Percentiles rank a stretch among this genome's conserved stretches.
phyloP scores from a whole-genome alignment of 2,329 filamentous ascomycete species.

The Pseudogymnoascus sp. region DNA sequence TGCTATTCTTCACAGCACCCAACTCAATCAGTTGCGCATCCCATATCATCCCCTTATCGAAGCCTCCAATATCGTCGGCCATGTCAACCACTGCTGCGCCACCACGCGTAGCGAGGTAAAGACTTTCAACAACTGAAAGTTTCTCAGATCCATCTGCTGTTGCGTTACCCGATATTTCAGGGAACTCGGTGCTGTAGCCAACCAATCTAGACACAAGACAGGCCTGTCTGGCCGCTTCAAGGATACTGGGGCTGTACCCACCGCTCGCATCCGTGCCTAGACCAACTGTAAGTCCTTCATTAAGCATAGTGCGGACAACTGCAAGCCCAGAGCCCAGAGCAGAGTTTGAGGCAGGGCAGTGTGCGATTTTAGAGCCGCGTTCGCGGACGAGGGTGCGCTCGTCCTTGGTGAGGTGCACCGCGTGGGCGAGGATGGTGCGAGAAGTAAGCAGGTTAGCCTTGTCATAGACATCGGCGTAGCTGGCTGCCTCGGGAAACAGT shows the following conservation, averaged over 20 bases:
- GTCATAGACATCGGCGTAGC: slow-evolving; percentile 79
- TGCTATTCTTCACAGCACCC: slow-evolving; percentile 35
- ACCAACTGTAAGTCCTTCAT: slow-evolving; percentile 70
- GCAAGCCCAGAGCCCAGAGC: slow-evolving; percentile 75
- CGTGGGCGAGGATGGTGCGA: slow-evolving; percentile 79
- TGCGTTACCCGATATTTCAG: slow-evolving; percentile 52
- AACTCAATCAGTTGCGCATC: slow-evolving; percentile 81
- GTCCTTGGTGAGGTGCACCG: slow-evolving; percentile 62
- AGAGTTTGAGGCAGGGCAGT: slow-evolving; percentile 84
- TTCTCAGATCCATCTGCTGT: slow-evolving; percentile 44
- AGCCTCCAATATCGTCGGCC: slow-evolving; percentile 64
- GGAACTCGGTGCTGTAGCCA: slow-evolving; percentile 26
- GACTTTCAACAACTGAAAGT: slow-evolving; percentile 72
- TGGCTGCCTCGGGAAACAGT: slow-evolving; percentile 58
- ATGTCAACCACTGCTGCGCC: slow-evolving; percentile 78
- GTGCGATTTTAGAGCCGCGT: slow-evolving; percentile 63
- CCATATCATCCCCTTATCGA: slow-evolving; percentile 82
- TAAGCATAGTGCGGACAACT: slow-evolving; percentile 66
- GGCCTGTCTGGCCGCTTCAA: slow-evolving; percentile 76
- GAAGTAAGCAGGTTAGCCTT: slow-evolving; percentile 59
- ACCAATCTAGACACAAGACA: slow-evolving; percentile 61
- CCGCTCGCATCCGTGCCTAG: slow-evolving; percentile 88
- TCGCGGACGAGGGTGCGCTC: slow-evolving; percentile 61
- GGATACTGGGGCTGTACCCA: slow-evolving; percentile 73
- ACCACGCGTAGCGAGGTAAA: slow-evolving; percentile 80